A percentile compares a stretch with the other conserved stretches of the same genome.
phyloP scores from a whole-genome alignment of 768 basidiomycete species.

The Tephrocybe rancida region DNA sequence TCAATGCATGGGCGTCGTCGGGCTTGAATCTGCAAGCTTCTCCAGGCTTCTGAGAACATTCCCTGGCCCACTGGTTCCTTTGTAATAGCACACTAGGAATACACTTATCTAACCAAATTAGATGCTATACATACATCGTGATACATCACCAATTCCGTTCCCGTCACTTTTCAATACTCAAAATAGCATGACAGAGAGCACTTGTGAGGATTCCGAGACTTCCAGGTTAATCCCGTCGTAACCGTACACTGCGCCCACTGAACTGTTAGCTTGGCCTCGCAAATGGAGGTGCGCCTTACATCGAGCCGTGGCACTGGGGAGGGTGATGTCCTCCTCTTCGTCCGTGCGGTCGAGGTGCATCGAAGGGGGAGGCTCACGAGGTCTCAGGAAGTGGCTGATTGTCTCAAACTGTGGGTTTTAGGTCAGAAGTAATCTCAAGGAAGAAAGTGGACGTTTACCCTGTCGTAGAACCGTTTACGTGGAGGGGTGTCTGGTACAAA shows the following conservation, averaged over 20 bases:
- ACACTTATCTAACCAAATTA: slow-evolving; percentile 6
- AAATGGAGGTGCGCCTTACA: slow-evolving; percentile 45
- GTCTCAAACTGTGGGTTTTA: slow-evolving; percentile 60
- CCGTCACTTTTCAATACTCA: slow-evolving; percentile 27
- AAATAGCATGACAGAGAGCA: slow-evolving; percentile 73
- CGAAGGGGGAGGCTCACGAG: slow-evolving; percentile 72
- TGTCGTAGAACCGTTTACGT: slow-evolving; percentile 69
- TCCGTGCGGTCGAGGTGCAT: slow-evolving; percentile 83
- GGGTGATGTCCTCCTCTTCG: slow-evolving; percentile 69
- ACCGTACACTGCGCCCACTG: slow-evolving; percentile 56
- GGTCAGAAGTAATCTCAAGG: not conserved
- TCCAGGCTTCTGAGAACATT: too few species aligned
- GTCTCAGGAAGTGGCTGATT: slow-evolving; percentile 76
- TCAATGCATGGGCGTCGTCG: slow-evolving; percentile 39
- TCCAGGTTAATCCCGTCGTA: slow-evolving; percentile 85
- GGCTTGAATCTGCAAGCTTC: slow-evolving; percentile 43
- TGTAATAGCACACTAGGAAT: not conserved
- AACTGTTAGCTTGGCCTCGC: slow-evolving; percentile 5
- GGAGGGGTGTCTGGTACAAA: slow-evolving; percentile 67
- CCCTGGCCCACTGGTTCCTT: not conserved
- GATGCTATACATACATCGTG: not conserved
- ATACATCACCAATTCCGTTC: not conserved
- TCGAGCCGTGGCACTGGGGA: slow-evolving; percentile 66
- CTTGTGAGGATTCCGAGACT: slow-evolving; percentile 76
- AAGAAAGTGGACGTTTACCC: slow-evolving; percentile 40